Evolutionary conservation across 331 rosid species (phyloP).

Genomic region (Ulmus americana): DNA sequence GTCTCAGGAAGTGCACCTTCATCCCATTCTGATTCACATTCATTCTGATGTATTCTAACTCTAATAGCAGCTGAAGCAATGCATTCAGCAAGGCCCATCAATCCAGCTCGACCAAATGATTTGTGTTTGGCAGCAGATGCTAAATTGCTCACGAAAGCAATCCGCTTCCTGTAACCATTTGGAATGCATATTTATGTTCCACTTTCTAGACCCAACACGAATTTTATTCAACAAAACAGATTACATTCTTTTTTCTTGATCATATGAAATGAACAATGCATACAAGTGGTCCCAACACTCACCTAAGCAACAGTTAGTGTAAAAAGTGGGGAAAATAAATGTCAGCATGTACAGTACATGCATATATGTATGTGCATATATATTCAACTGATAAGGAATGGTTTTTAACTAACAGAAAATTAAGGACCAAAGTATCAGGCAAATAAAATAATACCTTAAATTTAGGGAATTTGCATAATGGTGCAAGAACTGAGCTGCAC

Average conservation of each 20-base stretch:
- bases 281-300: not conserved
- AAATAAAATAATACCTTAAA: conserved; percentile 46
- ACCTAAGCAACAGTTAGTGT: not conserved
- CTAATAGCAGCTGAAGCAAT: conserved; percentile 63
- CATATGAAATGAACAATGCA: not conserved
- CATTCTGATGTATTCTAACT: conserved; percentile 25
- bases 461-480: conserved; percentile 43
- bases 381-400: too few species aligned
- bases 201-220: not conserved
- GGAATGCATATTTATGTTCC: conserved; percentile 7
- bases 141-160: conserved; percentile 60
- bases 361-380: too few species aligned
- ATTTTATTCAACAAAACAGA: not conserved
- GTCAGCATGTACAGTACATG: too few species aligned
- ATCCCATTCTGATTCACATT: conserved; percentile 27
- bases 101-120: conserved; percentile 81
- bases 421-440: not conserved
- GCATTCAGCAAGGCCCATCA: conserved; percentile 85
- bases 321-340: too few species aligned
- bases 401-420: not conserved
- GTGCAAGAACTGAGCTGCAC: conserved; percentile 55
- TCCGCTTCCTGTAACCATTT: conserved; percentile 47
- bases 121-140: conserved; percentile 61
- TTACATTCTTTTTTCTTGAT: not conserved
- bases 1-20: conserved; percentile 21